Base-by-base conservation (phyloP, 371 early-diverging fungal genomes). In the Rhizopus sp. region DNA sequence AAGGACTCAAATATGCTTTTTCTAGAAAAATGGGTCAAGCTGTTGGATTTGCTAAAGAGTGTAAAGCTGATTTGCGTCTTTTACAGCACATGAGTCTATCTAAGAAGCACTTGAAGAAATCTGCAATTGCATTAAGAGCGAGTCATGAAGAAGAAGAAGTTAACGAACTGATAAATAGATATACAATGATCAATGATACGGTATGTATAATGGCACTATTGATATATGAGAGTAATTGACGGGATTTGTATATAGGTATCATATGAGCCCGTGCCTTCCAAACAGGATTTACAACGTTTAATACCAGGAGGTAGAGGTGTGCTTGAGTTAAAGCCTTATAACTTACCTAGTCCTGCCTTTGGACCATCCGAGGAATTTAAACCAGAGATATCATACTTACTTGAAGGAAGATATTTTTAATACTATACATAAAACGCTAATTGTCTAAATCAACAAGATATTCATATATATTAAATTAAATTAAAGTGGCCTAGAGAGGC, bases 231-330 rank as follows among this genome's bases (percentile, higher is more conserved):
- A 44, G 12, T 15, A 38, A 40, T 32, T 17, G 31, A 34, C 38
- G 47, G 9, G 10, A 33, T n/a, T 41, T 29, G 31, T 48, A 31
- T 45, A 34, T 50, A 81, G 79, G 72, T 77, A 7, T 64, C 84
- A 6, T 87, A 81, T 57, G 80, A 83, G 40, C 52, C 62, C 30
- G 70, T 85, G 0, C 85, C 85, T 6, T 62, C 70, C 0, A 70
- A 78, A 23, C 75, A 82, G 44, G 84, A 80, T 7, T 53, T 87
- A 13, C 75, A 79, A 42, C 71, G 70, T 13, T 57, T 84, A 53
- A 81, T 85, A 53, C 87, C 87, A 13, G 78, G 78, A 55, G 87
- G 87, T 7, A 78, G 87, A 45, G 75, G 77, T 15, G 70, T 83
- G 8, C 61, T 81, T 15, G 72, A 76, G 23, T 39, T 78, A 37